A percentile compares a stretch with the other conserved stretches of the same genome.
Evolutionary conservation across 2,329 filamentous ascomycete species (phyloP).

Genomic region (Xylariaceae sp.): DNA sequence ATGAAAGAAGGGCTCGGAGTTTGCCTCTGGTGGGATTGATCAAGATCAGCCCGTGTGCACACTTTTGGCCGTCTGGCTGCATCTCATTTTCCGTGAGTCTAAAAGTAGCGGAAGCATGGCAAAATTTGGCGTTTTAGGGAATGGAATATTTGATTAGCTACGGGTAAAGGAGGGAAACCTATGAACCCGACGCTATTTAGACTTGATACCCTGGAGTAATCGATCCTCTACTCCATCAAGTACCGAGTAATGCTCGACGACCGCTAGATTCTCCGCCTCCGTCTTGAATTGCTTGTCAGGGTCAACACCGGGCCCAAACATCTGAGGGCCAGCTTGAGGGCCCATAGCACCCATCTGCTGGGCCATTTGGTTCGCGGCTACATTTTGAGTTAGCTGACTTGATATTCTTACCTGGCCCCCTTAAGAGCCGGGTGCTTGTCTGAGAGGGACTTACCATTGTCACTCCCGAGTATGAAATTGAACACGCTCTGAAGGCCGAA

Average conservation of each 20-base stretch:
- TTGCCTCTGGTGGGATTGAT: constrained; percentile 59
- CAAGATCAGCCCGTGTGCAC: constrained; percentile 6
- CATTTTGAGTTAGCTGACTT: constrained; percentile 29
- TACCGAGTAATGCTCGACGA: constrained; percentile 89
- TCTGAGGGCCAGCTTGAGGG: constrained; percentile 58
- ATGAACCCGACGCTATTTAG: constrained; percentile 31
- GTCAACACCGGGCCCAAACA: constrained; percentile 90
- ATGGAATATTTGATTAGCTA: constrained; percentile 14
- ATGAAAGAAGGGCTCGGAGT: constrained; percentile 58
- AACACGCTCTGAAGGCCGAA: constrained; percentile 97
- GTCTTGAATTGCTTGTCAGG: constrained; percentile 91
- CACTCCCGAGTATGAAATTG: constrained; percentile 91
- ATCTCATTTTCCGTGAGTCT: constrained; percentile 12
- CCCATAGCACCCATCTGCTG: constrained; percentile 78
- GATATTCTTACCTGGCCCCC: background rate
- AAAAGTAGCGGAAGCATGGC: background rate
- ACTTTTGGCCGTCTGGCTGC: constrained; percentile 5
- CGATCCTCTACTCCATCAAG: constrained; percentile 84
- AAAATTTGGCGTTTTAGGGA: constrained; percentile 18
- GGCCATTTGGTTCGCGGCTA: constrained; percentile 86
- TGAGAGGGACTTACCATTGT: constrained; percentile 68
- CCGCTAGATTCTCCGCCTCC: constrained; percentile 93
- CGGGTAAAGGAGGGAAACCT: background rate
- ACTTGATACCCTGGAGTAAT: constrained; percentile 57
- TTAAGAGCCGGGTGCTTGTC: background rate